These are phyloP conservation scores for Rubia peregrina DNA, from an alignment of 305 asterid species.

Conservation along the genomic window DNA sequence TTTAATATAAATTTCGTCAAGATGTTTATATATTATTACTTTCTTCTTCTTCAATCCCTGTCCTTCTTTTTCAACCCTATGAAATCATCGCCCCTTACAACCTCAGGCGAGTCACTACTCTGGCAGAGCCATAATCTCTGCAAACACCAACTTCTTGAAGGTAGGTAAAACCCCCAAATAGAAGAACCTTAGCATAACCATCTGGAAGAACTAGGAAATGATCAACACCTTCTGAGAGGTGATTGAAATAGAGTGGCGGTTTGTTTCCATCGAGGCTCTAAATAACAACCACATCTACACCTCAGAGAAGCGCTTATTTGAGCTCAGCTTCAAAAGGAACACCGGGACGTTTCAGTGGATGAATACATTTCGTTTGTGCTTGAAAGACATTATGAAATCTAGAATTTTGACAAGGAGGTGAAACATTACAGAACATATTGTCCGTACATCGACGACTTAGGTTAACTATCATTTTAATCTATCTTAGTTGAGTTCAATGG, in stretches of 20 bases:
- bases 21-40: too few relatives aligned
- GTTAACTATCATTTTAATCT: too few relatives aligned
- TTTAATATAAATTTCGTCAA: too few relatives aligned
- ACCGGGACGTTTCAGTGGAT: constrained; percentile 29
- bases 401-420: constrained; percentile 34
- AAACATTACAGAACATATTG: constrained; percentile 48
- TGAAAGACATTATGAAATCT: constrained; percentile 40
- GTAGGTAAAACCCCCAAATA: constrained; percentile 43
- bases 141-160: constrained; percentile 36
- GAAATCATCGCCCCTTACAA: too few relatives aligned
- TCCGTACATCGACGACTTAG: too few relatives aligned
- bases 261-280: constrained; percentile 35
- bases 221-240: constrained; percentile 26
- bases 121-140: constrained; percentile 37
- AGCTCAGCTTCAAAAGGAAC: constrained; percentile 43
- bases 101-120: too few relatives aligned
- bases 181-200: constrained; percentile 31
- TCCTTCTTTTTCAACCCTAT: too few relatives aligned
- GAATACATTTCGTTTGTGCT: constrained; percentile 51
- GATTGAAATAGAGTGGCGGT: constrained; percentile 40
- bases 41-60: too few relatives aligned
- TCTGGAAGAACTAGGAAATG: constrained; percentile 39
- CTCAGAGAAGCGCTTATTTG: constrained; percentile 47
- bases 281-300: constrained; percentile 1
- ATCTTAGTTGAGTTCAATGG: too few relatives aligned